Base-by-base conservation (phyloP, 2,329 filamentous ascomycete genomes). In the Volutella citrinella region DNA sequence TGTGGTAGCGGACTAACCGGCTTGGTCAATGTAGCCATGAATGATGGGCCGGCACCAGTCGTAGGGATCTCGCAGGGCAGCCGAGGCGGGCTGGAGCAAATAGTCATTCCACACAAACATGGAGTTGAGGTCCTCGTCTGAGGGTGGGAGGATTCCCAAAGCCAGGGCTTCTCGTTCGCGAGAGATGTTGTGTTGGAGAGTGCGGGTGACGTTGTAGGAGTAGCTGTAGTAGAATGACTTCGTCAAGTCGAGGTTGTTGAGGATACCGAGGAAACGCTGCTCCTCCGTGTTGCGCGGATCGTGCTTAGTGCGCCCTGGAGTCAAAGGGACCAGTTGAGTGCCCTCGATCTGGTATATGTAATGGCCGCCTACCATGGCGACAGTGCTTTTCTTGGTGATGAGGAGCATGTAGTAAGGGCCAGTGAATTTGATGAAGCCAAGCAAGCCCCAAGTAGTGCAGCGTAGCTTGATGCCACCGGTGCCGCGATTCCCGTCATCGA, bases 51-150 rank as follows among this genome's bases (percentile, higher is more conserved):
- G 76, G 59, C 91, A 98, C 93, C 93, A 98, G 55, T 97, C 89
- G 56, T 87, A 95, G 0, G 87, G 82, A 50, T 90, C 85, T 43
- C 84, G 83, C 23, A 98, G 67, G 6, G 74, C 75, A 13, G 69
- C 64, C 10, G 76, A 69, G 1, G 84, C 88, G 1, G 93, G 90
- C 40, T 83, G 73, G 13, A 98, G 73, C 5, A 98, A 72, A 60
- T 96, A 86, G 48, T 87, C 80, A 51, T 98, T 98, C 93, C 93
- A 98, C 4, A 97, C 85, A 56, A 98, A 98, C 93, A 98, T 98
- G 23, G 84, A 79, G 53, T 96, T 95, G 57, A 84, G 84, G 48
- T 89, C 79, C 19, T 77, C 74, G 18, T 75, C 69, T 24, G 72
- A 69, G 7, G 75, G 70, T 18, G 77, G 74, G 3, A 76, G 67